Base-by-base conservation (phyloP, 805 yeast species). In the Phaffomyces opuntiae region DNA sequence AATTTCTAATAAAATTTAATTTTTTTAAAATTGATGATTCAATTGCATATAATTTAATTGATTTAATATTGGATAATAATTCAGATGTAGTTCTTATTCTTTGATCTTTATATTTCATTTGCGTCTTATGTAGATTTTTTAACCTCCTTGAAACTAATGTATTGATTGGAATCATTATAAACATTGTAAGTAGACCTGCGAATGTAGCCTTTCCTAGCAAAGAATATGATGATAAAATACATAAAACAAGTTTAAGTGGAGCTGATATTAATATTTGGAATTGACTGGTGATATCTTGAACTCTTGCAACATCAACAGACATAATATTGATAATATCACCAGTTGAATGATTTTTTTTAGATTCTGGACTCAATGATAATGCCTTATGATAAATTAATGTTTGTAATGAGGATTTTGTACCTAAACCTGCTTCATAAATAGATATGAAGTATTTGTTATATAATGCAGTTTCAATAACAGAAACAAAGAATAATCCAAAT, bases 271-370 rank as follows among this genome's bases (percentile, higher is more conserved):
- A 55, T 5, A 73, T 69, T 52, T 77, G 81, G 25, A 81, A 63
- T 49, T 75, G 72, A 40, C 70, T 69, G n/a, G 77, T 62, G 44
- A 84, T 64, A 35, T 77, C 80, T 57, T 81, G 85, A 27, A 87
- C 66, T 50, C 84, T 70, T 40, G 68, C 66, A 12, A 85, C 80
- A 66, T 88, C 96, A 31, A 85, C 90, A 17, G 93, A 77, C 71
- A 86, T 75, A 56, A 83, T 70, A 56, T 86, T 87, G 52, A 87
- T 74, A 43, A 88, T 84, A 52, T 87, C 95, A 53, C 96, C 95
- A 2, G 90, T 75, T 2, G 87, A 66, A 52, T 75, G 68, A 16
- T 73, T 70, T 31, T 72, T 71, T 49, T 82, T 74, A 8, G 88
- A 78, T 40, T 79, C 81, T 8, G 79, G 74, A 3, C 95, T 80